Conservation (phyloP, 345 rosid species). For the Citrus hindsii region DNA sequence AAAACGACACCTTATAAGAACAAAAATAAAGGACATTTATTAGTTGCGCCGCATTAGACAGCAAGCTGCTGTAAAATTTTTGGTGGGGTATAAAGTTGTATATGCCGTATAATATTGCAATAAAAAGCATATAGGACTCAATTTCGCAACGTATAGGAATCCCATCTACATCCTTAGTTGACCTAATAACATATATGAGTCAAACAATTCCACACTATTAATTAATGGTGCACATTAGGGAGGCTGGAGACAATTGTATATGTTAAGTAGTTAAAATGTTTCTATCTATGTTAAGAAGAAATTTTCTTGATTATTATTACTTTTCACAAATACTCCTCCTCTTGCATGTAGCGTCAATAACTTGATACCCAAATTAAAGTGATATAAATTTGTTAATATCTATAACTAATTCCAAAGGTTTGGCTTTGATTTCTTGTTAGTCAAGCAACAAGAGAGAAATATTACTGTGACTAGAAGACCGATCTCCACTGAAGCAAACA, state of each 20-base stretch:
- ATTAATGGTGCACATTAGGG: not conserved
- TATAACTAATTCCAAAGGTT: not conserved
- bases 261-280: not conserved
- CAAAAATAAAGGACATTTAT: not conserved
- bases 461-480: constrained; percentile 82
- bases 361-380: no score
- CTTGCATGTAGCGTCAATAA: not conserved
- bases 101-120: not conserved
- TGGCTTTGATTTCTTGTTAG: not conserved
- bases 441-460: not conserved
- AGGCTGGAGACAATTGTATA: not conserved
- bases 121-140: not conserved
- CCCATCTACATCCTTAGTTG: not conserved
- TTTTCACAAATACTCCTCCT: not conserved
- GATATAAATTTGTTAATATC: no score
- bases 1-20: no score
- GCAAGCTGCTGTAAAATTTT: not conserved
- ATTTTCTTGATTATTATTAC: no score
- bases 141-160: not conserved
- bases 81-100: not conserved
- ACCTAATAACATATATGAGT: not conserved
- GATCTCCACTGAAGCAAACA: constrained; percentile 80
- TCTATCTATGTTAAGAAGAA: not conserved
- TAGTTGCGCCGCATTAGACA: not conserved
- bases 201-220: no score